Conservation (phyloP, 768 basidiomycete genomes). For the Tephrocybe sp. region DNA sequence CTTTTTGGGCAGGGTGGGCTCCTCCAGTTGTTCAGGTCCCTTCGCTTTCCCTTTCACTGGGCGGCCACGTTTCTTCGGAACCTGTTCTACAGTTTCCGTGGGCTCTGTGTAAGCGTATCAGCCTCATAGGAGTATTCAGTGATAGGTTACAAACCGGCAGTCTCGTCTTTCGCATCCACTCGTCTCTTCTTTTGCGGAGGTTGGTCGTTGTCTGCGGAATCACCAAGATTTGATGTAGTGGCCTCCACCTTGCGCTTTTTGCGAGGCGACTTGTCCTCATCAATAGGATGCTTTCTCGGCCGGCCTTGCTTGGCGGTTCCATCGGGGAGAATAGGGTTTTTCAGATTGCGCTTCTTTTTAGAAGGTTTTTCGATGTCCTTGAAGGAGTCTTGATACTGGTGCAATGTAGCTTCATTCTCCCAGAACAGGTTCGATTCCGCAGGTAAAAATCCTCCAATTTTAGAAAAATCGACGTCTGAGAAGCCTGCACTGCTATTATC, state of each 20-base stretch:
- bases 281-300: slow-evolving; percentile 40
- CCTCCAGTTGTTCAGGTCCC: slow-evolving; percentile 8
- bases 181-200: slow-evolving; percentile 24
- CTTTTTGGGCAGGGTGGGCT: slow-evolving; percentile 25
- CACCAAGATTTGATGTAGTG: slow-evolving; percentile 1
- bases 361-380: slow-evolving; percentile 30
- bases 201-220: slow-evolving; percentile 12
- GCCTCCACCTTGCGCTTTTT: slow-evolving; percentile 22
- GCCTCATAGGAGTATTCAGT: background rate
- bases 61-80: slow-evolving; percentile 39
- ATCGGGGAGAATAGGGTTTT: slow-evolving; percentile 48
- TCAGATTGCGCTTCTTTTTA: slow-evolving; percentile 31
- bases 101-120: background rate
- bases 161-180: background rate
- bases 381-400: slow-evolving; percentile 48
- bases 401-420: slow-evolving; percentile 35
- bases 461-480: slow-evolving; percentile 42
- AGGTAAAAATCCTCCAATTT: slow-evolving; percentile 53
- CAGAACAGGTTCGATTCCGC: slow-evolving; percentile 56
- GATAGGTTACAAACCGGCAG: slow-evolving; percentile 4
- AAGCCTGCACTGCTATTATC: slow-evolving; percentile 46
- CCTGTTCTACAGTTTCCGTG: background rate
- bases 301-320: slow-evolving; percentile 57
- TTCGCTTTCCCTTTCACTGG: slow-evolving; percentile 23
- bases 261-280: slow-evolving; percentile 16